Evolutionary conservation across 345 rosid genomes (phyloP), one percentile per base, ranked within the genome.

Genomic region (Moricandia arvensis): DNA sequence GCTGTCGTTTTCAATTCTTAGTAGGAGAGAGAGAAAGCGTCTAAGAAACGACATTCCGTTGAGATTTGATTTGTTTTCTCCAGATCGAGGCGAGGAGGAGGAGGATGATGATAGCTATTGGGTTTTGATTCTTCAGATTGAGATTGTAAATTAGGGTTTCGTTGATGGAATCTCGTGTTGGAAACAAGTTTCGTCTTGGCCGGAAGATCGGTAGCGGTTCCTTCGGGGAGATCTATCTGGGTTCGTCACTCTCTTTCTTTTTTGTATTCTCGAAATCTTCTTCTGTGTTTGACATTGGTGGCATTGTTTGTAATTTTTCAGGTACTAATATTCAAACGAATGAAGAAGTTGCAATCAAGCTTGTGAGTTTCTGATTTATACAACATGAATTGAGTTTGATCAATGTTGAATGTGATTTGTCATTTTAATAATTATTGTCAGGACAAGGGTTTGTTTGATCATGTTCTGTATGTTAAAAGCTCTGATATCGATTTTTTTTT

Each of bases 261-360:
- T 29, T 16, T 63, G 5, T 9, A n/a, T n/a, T n/a, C n/a, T n/a
- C n/a, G n/a, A 67, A 45, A 53, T 63, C 18, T 9, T 54, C 13
- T 12, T 26, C 49, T 72, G 66, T 8, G 59, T 71, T 29, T 71
- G 57, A 67, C 29, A 75, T 68, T 47, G 38, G 41, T 59, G 73
- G 11, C 35, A 47, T 68, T 68, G 59, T 26, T 47, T 75, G 17
- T 69, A 6, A 31, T n/a, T 43, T 69, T 35, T 59, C 69, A 93
- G 97, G 98, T 77, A 84, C 94, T 67, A 86, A 88, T 84, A 81
- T 90, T 33, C 96, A 93, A 78, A 90, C 93, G 8, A 93, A 88
- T 57, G 97, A 93, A 77, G 98, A 94, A 84, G 90, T 93, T 75
- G 96, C 91, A 12, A 90, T 93, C 66, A 93, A 93, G 90, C 95